Percentiles rank a stretch among this genome's conserved stretches.
These are phyloP conservation scores for Vitis rupestris DNA, from an alignment of 164 flowering plant genomes.

Conservation along the genomic window DNA sequence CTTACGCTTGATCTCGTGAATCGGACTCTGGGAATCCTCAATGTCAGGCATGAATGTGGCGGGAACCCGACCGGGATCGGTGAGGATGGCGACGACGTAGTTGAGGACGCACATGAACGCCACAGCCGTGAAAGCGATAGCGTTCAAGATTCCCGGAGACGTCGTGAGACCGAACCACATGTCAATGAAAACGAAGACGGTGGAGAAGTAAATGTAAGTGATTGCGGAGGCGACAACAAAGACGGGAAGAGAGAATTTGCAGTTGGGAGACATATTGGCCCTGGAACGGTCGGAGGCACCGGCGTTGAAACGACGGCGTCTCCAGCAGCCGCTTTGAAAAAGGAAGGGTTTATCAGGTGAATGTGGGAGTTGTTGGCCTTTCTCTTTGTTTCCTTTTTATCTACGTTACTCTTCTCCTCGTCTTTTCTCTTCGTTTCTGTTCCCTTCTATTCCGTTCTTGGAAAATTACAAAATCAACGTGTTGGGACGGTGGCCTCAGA, in stretches of 20 bases:
- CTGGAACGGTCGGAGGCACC: slow-evolving; percentile 15
- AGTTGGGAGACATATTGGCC: slow-evolving; percentile 43
- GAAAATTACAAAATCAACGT: no score
- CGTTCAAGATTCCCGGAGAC: slow-evolving; percentile 81
- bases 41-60: slow-evolving; percentile 64
- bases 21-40: slow-evolving; percentile 63
- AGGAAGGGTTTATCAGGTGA: no score
- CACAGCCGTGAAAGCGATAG: slow-evolving; percentile 52
- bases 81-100: slow-evolving; percentile 47
- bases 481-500: no score
- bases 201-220: slow-evolving; percentile 57
- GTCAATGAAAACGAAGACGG: slow-evolving; percentile 70
- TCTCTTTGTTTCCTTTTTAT: no score
- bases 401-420: no score
- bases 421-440: no score
- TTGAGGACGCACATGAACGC: slow-evolving; percentile 52
- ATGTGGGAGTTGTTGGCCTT: no score
- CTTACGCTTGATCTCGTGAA: slow-evolving; percentile 98
- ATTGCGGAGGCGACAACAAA: slow-evolving; percentile 58
- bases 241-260: slow-evolving; percentile 60
- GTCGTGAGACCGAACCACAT: slow-evolving; percentile 79
- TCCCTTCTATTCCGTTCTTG: no score
- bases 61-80: slow-evolving; percentile 91
- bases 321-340: background rate
- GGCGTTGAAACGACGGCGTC: slow-evolving; percentile 36